Percentiles rank a stretch among this genome's conserved stretches.
Conservation (phyloP, 306 rosid species). For the Vigna trinervia region DNA sequence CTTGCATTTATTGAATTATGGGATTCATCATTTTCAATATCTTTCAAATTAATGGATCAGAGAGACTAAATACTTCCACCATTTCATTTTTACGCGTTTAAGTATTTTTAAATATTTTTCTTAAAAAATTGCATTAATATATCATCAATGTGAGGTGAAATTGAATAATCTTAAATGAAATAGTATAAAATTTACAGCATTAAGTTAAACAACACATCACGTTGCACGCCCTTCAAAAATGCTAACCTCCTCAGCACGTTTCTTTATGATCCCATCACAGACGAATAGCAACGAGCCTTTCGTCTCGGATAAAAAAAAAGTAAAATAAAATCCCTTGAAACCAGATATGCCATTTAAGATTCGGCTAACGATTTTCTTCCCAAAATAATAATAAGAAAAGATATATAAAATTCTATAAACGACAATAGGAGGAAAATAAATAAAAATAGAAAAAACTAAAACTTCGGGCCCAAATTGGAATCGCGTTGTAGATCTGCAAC, state of each 20-base stretch:
- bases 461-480: slow-evolving; percentile 31
- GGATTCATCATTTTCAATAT: too few relatives aligned
- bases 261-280: not conserved
- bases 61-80: too few relatives aligned
- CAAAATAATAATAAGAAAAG: not conserved
- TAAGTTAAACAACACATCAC: not conserved
- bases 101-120: too few relatives aligned
- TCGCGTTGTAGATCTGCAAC: slow-evolving; percentile 64
- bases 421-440: not conserved
- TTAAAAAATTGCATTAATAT: not conserved
- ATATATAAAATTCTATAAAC: not conserved
- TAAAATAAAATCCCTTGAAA: not conserved
- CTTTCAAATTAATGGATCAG: too few relatives aligned
- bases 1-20: too few relatives aligned
- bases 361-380: not conserved
- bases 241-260: not conserved
- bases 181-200: too few relatives aligned
- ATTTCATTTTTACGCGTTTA: too few relatives aligned
- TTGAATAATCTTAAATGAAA: not conserved
- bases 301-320: not conserved
- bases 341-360: not conserved
- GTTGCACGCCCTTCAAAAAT: not conserved
- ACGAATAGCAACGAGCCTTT: not conserved
- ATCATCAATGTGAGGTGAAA: not conserved
- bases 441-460: not conserved